A percentile compares a stretch with the other conserved stretches of the same genome.
Evolutionary conservation across 208 protist species (phyloP).

Genomic region (Trypanosoma congolense): DNA sequence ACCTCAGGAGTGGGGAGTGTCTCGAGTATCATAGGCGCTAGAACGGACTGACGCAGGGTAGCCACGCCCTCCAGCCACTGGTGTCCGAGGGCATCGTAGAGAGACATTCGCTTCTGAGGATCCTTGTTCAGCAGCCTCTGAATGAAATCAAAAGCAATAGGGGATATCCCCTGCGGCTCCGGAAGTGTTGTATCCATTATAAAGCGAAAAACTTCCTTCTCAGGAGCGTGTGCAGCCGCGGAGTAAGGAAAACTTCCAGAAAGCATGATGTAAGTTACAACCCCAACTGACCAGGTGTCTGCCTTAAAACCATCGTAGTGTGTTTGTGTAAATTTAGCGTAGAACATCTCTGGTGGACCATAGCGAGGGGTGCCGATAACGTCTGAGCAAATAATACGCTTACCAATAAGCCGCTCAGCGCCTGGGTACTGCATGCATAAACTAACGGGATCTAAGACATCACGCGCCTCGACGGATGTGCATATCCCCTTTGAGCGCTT

Average conservation of each 20-base stretch:
- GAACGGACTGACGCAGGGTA: constrained; percentile 62
- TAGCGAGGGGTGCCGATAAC: constrained; percentile 90
- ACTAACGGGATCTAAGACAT: constrained; percentile 60
- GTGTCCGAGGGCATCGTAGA: constrained; percentile 81
- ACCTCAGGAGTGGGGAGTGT: constrained; percentile 38
- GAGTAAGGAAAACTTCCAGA: constrained; percentile 96
- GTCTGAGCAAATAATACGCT: constrained; percentile 82
- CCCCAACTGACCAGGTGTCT: constrained; percentile 95
- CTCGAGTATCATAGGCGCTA: constrained; percentile 52
- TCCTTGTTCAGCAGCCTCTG: constrained; percentile 86
- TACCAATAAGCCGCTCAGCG: constrained; percentile 75
- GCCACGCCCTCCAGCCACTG: constrained; percentile 87
- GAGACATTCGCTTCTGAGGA: constrained; percentile 80
- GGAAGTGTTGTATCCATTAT: constrained; percentile 86
- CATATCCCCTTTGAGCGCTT: constrained; percentile 77
- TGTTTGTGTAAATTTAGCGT: constrained; percentile 88
- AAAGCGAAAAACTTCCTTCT: constrained; percentile 89
- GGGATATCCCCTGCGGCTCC: constrained; percentile 62
- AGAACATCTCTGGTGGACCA: constrained; percentile 89
- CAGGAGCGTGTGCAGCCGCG: constrained; percentile 73
- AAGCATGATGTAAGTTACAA: constrained; percentile 96
- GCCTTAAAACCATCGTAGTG: constrained; percentile 92
- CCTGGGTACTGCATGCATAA: constrained; percentile 77
- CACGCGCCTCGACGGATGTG: constrained; percentile 44
- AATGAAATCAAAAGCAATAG: constrained; percentile 67